Evolutionary conservation across 2,329 filamentous ascomycete species (phyloP).

Genomic region (Scopulariopsis brevicaulis): DNA sequence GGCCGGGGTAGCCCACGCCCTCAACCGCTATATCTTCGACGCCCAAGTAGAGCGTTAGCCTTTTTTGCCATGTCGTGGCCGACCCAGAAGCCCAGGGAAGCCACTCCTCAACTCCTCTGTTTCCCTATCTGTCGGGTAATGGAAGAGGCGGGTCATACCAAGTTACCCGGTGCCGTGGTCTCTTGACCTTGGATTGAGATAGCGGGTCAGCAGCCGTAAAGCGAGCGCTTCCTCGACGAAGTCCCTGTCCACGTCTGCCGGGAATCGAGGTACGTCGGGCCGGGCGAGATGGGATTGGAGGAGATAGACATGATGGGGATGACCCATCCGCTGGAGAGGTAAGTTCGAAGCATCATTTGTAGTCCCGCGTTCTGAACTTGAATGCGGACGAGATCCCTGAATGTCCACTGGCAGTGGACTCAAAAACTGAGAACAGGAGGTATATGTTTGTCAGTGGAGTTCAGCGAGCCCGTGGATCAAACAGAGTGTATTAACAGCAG

Average conservation of each 20-base stretch:
- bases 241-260: conserved; percentile 2
- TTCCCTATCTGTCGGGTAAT: background rate
- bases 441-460: background rate
- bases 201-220: conserved; percentile 2
- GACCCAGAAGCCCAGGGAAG: conserved; percentile 6
- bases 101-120: background rate
- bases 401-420: background rate
- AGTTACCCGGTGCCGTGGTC: conserved; percentile 4
- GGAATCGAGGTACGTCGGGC: background rate
- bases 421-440: background rate
- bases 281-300: background rate
- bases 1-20: conserved; percentile 22
- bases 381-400: background rate
- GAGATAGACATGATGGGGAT: background rate
- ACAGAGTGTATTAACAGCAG: background rate
- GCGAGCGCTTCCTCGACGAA: background rate
- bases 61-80: conserved; percentile 9
- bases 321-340: background rate
- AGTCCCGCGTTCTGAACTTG: background rate
- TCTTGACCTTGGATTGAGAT: conserved; percentile 6
- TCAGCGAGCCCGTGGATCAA: background rate
- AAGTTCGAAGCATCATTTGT: background rate
- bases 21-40: conserved; percentile 10
- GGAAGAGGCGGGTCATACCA: background rate
- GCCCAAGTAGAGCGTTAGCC: conserved; percentile 11